phyloP scores from a whole-genome alignment of 371 early-diverging fungal genomes.

The Mortierella sp. region DNA sequence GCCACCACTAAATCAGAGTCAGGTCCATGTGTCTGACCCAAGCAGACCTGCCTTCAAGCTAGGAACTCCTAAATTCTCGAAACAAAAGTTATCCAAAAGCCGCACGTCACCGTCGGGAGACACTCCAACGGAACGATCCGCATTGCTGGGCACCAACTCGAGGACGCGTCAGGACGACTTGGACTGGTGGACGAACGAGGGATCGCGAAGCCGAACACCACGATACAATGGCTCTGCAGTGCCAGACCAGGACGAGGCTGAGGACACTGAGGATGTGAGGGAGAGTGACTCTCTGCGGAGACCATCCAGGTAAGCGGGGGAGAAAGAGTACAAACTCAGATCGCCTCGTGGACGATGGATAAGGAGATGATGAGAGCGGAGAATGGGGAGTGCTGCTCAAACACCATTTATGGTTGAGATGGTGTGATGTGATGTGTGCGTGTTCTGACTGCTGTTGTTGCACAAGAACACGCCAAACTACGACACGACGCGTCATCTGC shows the following conservation, averaged over 20 bases:
- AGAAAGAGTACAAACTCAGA: neutral
- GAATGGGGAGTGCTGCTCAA: neutral
- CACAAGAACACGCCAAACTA: neutral
- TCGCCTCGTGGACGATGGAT: neutral
- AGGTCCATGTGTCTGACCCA: slow-evolving; percentile 33
- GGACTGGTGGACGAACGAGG: slow-evolving; percentile 40
- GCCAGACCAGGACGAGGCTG: neutral
- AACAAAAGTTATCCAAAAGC: slow-evolving; percentile 8
- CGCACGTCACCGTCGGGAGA: neutral
- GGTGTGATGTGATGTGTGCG: slow-evolving; percentile 15
- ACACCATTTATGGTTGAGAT: slow-evolving; percentile 17
- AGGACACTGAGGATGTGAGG: slow-evolving; percentile 1
- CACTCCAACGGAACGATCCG: slow-evolving; percentile 24
- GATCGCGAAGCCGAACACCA: slow-evolving; percentile 34
- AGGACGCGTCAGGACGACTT: slow-evolving; percentile 8
- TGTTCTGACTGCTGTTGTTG: no score
- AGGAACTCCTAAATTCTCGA: slow-evolving; percentile 27
- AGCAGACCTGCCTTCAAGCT: slow-evolving; percentile 45
- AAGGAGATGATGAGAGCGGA: neutral
- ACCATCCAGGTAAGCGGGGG: slow-evolving; percentile 36
- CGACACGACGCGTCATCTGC: no score
- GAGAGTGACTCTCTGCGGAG: slow-evolving; percentile 26
- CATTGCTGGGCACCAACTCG: slow-evolving; percentile 25
- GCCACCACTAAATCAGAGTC: slow-evolving; percentile 41
- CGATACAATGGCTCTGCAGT: slow-evolving; percentile 28